Evolutionary conservation across 2,329 filamentous ascomycete species (phyloP), one percentile per base, ranked within the genome.

Genomic region (Colletotrichum sp.): DNA sequence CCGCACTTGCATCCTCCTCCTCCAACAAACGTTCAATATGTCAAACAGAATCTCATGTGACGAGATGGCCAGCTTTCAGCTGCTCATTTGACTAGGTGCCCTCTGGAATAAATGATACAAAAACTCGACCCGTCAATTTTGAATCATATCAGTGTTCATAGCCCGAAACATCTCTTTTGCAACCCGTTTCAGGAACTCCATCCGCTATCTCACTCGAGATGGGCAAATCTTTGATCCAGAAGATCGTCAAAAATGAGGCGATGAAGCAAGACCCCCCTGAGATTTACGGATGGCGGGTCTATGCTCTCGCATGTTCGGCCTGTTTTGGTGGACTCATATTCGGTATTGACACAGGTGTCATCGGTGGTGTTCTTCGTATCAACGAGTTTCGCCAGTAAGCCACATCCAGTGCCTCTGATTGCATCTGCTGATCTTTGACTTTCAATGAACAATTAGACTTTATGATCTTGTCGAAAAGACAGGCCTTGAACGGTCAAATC

Each of bases 331-430:
- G 72, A n/a, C 65, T 75, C 14, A 75, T 77, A 21, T 77, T 77
- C 58, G 80, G 80, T 58, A 79, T 80, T 76, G 80, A 81, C 62
- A 80, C 79, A 26, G 78, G 78, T 16, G 78, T 80, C 71, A 81
- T 81, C 24, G 80, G 79, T 61, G 80, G 80, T 34, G 80, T 81
- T 10, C 76, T 81, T 28, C 77, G 78, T 30, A 77, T 81, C 75
- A 36, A 71, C 7, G 77, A 78, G 28, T 81, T 81, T 48, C 61
- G 30, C 24, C 62, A 78, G 77, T 78, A 68, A 34, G 71, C 21
- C 7, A 26, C 52, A 75, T 80, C 32, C 68, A 76, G 58, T 74
- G 56, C 28, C 28, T 61, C 1, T 7, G 4, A 18, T 4, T 18
- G 16, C 26, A 32, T 28, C 56, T 28, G 56, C 56, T 61, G 34